These are phyloP conservation scores for Xanthoceras sorbifolium DNA, from an alignment of 345 rosid genomes.

Conservation along the genomic window DNA sequence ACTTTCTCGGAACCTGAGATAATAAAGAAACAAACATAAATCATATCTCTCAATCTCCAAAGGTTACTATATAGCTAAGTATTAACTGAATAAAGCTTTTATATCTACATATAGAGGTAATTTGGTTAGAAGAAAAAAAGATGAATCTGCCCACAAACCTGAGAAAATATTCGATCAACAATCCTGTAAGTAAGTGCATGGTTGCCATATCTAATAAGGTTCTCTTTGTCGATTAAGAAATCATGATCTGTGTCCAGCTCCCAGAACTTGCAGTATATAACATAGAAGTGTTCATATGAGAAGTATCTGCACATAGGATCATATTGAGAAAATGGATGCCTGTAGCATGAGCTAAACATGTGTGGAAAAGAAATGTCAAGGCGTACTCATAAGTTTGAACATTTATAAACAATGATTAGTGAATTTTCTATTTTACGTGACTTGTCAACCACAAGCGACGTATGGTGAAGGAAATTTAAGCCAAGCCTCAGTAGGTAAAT, in stretches of 20 bases:
- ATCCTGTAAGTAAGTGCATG: slow-evolving; percentile 97
- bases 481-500: neutral
- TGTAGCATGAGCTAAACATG: neutral
- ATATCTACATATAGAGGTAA: slow-evolving; percentile 5
- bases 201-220: slow-evolving; percentile 94
- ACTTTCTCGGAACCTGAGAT: slow-evolving; percentile 74
- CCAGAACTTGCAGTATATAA: slow-evolving; percentile 99
- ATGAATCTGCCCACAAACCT: slow-evolving; percentile 52
- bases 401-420: neutral
- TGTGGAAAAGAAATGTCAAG: neutral
- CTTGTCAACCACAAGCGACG: neutral
- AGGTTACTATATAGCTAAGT: neutral
- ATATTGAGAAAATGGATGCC: slow-evolving; percentile 8
- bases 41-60: neutral
- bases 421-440: slow-evolving; percentile 19
- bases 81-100: slow-evolving; percentile 8
- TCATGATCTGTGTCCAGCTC: slow-evolving; percentile 98
- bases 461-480: slow-evolving; percentile 3
- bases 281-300: slow-evolving; percentile 95
- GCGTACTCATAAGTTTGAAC: slow-evolving; percentile 2
- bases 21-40: slow-evolving; percentile 5
- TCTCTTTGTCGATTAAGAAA: slow-evolving; percentile 97
- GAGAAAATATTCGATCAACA: slow-evolving; percentile 91
- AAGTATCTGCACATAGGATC: slow-evolving; percentile 60
- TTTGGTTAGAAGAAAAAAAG: slow-evolving; percentile 17